phyloP scores from a whole-genome alignment of 2,329 filamentous ascomycete genomes.

The Colletotrichum brevisporum region DNA sequence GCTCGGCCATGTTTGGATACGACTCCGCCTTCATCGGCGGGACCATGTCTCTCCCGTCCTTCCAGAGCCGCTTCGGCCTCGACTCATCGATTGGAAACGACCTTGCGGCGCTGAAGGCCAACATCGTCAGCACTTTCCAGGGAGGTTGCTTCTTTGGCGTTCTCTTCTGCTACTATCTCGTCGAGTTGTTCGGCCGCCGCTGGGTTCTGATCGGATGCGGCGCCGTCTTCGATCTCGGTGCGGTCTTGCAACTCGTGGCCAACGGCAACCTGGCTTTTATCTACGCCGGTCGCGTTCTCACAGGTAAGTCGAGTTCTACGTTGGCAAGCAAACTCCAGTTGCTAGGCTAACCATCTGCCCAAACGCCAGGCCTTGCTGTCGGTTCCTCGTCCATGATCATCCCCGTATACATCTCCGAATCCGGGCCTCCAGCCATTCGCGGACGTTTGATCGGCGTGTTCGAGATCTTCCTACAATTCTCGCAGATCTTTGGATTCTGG shows the following conservation, averaged over 20 bases:
- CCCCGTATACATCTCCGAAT: conserved; percentile 71
- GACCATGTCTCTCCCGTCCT: conserved; percentile 43
- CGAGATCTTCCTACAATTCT: conserved; percentile 65
- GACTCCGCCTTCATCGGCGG: conserved; percentile 46
- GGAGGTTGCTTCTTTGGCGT: conserved; percentile 70
- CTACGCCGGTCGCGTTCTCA: conserved; percentile 67
- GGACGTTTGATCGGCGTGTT: conserved; percentile 65
- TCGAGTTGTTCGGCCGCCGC: conserved; percentile 68
- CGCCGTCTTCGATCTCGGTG: conserved; percentile 63
- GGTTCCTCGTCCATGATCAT: conserved; percentile 65
- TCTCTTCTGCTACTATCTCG: conserved; percentile 67
- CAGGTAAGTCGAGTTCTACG: conserved; percentile 55
- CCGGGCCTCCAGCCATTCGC: conserved; percentile 65
- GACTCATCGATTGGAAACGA: conserved; percentile 12
- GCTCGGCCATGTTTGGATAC: conserved; percentile 47
- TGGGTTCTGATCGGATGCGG: conserved; percentile 66
- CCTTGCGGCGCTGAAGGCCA: conserved; percentile 41
- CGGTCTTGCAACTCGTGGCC: conserved; percentile 59
- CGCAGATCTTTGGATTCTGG: conserved; percentile 63
- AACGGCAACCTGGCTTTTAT: conserved; percentile 67
- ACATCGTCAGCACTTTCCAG: conserved; percentile 62
- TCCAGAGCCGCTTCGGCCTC: conserved; percentile 41
- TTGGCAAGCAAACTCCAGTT: too few species aligned
- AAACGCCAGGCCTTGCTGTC: conserved; percentile 62
- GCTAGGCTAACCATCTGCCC: conserved; percentile 51